phyloP scores from a whole-genome alignment of 768 basidiomycete species.

The Serendipita sp. region DNA sequence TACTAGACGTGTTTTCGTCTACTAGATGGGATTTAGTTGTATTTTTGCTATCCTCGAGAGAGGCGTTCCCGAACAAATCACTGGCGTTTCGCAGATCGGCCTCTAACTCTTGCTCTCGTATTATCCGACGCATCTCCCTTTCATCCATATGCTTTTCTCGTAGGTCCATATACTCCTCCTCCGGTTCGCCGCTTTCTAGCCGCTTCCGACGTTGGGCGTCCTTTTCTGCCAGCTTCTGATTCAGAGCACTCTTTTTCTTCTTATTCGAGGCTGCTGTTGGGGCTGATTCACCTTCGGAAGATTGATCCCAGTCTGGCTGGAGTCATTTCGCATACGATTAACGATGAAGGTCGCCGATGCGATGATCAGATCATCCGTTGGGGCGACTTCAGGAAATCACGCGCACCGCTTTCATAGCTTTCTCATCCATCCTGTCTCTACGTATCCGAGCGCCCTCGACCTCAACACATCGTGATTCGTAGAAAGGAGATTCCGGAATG shows the following conservation, averaged over 20 bases:
- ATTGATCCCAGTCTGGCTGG: slow-evolving; percentile 72
- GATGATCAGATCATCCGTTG: too few relatives aligned
- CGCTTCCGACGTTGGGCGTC: slow-evolving; percentile 53
- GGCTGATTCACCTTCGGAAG: slow-evolving; percentile 34
- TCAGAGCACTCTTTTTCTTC: slow-evolving; percentile 86
- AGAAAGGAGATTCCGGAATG: too few relatives aligned
- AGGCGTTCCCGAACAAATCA: slow-evolving; percentile 58
- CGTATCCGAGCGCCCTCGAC: too few relatives aligned
- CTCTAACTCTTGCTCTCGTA: slow-evolving; percentile 68
- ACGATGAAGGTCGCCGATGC: too few relatives aligned
- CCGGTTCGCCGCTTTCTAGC: slow-evolving; percentile 25
- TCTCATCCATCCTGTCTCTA: too few relatives aligned
- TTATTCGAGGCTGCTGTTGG: slow-evolving; percentile 31
- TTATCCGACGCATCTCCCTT: slow-evolving; percentile 55
- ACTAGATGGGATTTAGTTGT: slow-evolving; percentile 19
- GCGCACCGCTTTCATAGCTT: too few relatives aligned
- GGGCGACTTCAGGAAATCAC: too few relatives aligned
- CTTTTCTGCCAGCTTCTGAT: slow-evolving; percentile 84
- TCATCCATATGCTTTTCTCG: slow-evolving; percentile 18
- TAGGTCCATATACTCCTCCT: slow-evolving; percentile 14
- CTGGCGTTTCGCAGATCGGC: slow-evolving; percentile 77
- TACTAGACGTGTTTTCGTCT: slow-evolving; percentile 25
- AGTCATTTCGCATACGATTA: too few relatives aligned
- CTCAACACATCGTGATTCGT: too few relatives aligned
- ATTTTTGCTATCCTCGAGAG: slow-evolving; percentile 18